phyloP scores from a whole-genome alignment of 106 monocot species.

The Dendrobium nobile region DNA sequence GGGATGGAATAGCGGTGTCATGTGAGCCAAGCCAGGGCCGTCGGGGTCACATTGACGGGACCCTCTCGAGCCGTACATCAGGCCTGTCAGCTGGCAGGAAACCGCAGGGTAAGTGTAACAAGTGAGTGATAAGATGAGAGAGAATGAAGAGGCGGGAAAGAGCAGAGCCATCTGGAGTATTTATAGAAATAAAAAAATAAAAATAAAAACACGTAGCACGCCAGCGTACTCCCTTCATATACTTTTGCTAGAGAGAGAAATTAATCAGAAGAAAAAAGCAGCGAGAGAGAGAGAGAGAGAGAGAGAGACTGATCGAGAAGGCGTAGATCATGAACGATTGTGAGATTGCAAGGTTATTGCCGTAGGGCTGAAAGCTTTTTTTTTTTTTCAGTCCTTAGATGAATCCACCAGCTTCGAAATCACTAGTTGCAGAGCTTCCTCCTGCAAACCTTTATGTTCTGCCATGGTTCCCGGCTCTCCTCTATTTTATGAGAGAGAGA shows the following conservation, averaged over 20 bases:
- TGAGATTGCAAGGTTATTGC: no score
- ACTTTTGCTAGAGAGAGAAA: background rate
- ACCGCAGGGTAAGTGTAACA: background rate
- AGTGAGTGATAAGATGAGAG: background rate
- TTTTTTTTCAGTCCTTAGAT: background rate
- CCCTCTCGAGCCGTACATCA: conserved; percentile 19
- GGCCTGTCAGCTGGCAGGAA: conserved; percentile 21
- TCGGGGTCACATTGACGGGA: conserved; percentile 17
- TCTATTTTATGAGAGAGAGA: background rate
- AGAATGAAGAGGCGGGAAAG: background rate
- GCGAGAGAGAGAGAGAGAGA: no score
- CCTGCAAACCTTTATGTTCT: background rate
- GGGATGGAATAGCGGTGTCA: background rate
- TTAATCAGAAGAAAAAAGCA: no score
- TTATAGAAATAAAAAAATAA: background rate
- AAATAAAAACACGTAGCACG: background rate
- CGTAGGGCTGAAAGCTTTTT: no score
- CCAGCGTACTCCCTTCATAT: background rate
- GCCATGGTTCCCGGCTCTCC: background rate
- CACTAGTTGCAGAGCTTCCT: background rate
- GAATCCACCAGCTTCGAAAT: background rate
- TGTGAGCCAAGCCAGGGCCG: conserved; percentile 11
- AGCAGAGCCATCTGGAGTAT: background rate
- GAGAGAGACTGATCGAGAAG: no score
- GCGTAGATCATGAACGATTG: no score